Percentiles rank a stretch among this genome's conserved stretches.
phyloP scores from a whole-genome alignment of 2,329 filamentous ascomycete genomes.

The Decorospora gaudefroyi region DNA sequence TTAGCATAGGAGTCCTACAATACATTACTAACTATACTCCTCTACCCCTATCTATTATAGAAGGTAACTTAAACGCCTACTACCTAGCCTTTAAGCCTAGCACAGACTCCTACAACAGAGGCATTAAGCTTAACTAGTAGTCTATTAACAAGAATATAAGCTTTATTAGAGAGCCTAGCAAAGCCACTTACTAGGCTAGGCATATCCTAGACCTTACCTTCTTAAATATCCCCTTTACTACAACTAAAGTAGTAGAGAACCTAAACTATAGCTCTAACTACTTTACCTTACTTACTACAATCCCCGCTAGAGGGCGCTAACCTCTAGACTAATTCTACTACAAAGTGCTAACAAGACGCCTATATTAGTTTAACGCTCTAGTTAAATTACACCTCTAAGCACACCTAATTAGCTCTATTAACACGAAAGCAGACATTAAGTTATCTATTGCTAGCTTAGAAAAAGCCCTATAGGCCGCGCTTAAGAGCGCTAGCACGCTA shows the following conservation, averaged over 20 bases:
- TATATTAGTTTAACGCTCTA: background rate
- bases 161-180: background rate
- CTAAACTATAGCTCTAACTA: too few species aligned
- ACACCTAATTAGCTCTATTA: background rate
- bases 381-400: background rate
- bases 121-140: background rate
- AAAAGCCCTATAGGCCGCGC: too few species aligned
- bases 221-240: conserved; percentile 1
- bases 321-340: background rate
- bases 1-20: too few species aligned
- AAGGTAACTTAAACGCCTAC: too few species aligned
- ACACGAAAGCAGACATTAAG: background rate
- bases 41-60: conserved; percentile 1
- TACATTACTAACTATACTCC: too few species aligned
- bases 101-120: background rate
- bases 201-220: conserved; percentile 6
- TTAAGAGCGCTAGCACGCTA: background rate
- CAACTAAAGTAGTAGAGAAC: background rate
- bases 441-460: background rate
- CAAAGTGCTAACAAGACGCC: background rate
- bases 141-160: background rate
- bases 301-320: too few species aligned
- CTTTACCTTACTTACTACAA: too few species aligned
- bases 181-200: background rate
- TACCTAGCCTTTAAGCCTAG: background rate